phyloP scores from a whole-genome alignment of 495 filamentous ascomycete species.

The Extremus antarcticus region DNA sequence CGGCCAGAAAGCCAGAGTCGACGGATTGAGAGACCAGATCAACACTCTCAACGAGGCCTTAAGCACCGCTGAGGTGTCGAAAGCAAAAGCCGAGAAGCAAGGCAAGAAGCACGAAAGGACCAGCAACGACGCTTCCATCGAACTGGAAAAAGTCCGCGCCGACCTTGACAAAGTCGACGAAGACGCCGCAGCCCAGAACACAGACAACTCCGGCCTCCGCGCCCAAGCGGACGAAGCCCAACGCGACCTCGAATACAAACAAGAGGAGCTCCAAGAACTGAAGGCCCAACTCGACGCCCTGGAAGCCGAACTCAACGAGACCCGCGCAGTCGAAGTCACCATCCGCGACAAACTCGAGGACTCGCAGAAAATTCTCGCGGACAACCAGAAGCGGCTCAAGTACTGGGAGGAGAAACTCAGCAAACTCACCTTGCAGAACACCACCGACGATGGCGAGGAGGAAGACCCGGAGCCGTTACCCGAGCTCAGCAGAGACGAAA shows the following conservation, averaged over 20 bases:
- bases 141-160: conserved; percentile 55
- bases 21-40: conserved; percentile 78
- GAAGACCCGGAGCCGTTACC: conserved; percentile 21
- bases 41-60: conserved; percentile 67
- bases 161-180: conserved; percentile 67
- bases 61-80: conserved; percentile 71
- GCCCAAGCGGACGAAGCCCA: conserved; percentile 76
- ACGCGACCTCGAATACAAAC: conserved; percentile 62
- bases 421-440: conserved; percentile 67
- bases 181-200: conserved; percentile 65
- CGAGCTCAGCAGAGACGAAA: conserved; percentile 64
- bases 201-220: conserved; percentile 59
- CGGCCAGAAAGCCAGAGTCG: conserved; percentile 86
- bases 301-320: conserved; percentile 78
- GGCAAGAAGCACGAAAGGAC: conserved; percentile 78
- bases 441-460: conserved; percentile 38
- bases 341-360: conserved; percentile 98
- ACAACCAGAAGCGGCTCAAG: conserved; percentile 72
- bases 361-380: conserved; percentile 75
- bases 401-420: conserved; percentile 84
- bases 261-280: conserved; percentile 62
- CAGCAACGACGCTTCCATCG: conserved; percentile 58
- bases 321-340: conserved; percentile 82
- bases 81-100: conserved; percentile 85
- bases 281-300: conserved; percentile 83